Evolutionary conservation across 352 stramenopile genomes (phyloP), one percentile per base, ranked within the genome.

Genomic region (Phytophthora foliorum): DNA sequence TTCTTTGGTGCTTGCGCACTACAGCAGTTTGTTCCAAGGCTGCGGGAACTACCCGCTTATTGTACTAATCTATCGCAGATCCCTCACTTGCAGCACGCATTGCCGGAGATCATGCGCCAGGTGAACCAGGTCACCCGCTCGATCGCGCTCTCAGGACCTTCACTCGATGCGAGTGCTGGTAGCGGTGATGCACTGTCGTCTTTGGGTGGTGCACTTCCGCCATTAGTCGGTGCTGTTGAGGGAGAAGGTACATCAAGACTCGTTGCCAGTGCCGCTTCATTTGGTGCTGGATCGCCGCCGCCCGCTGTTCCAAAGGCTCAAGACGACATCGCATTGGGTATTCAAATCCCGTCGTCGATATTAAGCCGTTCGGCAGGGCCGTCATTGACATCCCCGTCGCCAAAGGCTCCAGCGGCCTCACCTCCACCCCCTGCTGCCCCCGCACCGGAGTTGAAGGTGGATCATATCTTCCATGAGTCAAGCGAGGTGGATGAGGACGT

Each of bases 61-160:
- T 99, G 97, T 75, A 97, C 91, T 25, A 98, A 99, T 63, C 92
- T 99, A 69, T 97, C 98, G 49, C 95, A 99, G 72, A 99, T 99
- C 67, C 93, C 96, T 24, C 97, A 99, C 74, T 78, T 99, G 50
- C 91, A 98, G 58, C 93, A 99, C 50, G 86, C 93, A 14, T 91
- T 99, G 58, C 92, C 92, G 1, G 86, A 98, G 57, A 95, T 97
- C 63, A 95, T 97, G 89, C 87, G 89, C 6, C 86, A 93, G 67
- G 89, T 96, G 44, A 90, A 92, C 57, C 84, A 93, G 59, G 88
- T 96, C 29, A 91, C 84, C 17, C 84, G 89, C 4, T 81, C 81
- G 21, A 77, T 91, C 2, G 65, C 81, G 4, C 24, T 88, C 16
- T 77, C 81, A 45, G 82, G 78, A 24, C 65, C 72, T 34, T 48